phyloP scores from a whole-genome alignment of 2,329 filamentous ascomycete species.

The Mollisiaceae sp. region DNA sequence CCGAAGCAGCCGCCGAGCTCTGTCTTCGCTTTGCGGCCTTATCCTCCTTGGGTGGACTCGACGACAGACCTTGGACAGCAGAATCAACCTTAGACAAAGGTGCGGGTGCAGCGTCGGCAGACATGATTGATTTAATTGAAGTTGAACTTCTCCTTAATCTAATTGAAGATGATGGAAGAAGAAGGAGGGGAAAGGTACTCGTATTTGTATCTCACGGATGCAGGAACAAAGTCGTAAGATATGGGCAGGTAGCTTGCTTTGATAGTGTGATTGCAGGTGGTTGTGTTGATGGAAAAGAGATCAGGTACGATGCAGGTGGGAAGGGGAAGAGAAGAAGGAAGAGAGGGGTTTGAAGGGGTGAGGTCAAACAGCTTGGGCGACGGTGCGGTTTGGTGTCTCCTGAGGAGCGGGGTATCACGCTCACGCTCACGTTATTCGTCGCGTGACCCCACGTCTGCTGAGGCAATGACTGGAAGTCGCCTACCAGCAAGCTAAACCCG shows the following conservation, averaged over 20 bases:
- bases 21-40: slow-evolving; percentile 57
- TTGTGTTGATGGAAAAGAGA: slow-evolving; percentile 23
- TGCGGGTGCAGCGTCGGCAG: slow-evolving; percentile 48
- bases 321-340: slow-evolving; percentile 19
- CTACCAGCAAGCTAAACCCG: background rate
- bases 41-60: slow-evolving; percentile 67
- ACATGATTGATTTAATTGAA: slow-evolving; percentile 52
- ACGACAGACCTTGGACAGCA: slow-evolving; percentile 78
- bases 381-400: background rate
- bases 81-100: slow-evolving; percentile 90
- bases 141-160: background rate
- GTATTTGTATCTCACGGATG: slow-evolving; percentile 18
- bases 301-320: slow-evolving; percentile 34
- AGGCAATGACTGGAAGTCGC: slow-evolving; percentile 5
- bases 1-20: slow-evolving; percentile 70
- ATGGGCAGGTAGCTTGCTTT: slow-evolving; percentile 9
- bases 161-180: slow-evolving; percentile 14
- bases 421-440: slow-evolving; percentile 24
- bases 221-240: slow-evolving; percentile 26
- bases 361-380: slow-evolving; percentile 3
- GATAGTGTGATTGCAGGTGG: slow-evolving; percentile 12
- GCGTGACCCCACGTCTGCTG: slow-evolving; percentile 8
- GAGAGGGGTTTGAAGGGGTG: slow-evolving; percentile 4
- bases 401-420: slow-evolving; percentile 19
- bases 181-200: background rate